phyloP scores from a whole-genome alignment of 2,329 filamentous ascomycete species.

The Coniochaeta ligniaria region DNA sequence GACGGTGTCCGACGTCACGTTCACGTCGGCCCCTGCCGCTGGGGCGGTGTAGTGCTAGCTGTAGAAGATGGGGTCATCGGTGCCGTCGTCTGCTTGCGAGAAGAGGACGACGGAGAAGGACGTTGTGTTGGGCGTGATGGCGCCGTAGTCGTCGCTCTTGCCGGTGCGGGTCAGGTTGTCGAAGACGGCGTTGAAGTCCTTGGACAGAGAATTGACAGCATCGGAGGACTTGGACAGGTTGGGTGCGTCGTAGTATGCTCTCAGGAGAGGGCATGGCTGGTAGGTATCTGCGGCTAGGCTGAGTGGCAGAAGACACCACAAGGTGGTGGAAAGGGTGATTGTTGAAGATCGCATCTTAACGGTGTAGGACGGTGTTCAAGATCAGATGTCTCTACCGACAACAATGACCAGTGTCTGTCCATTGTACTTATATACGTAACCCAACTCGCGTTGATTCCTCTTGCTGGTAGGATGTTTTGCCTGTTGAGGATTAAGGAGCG shows the following conservation, averaged over 20 bases:
- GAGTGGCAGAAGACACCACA: not conserved
- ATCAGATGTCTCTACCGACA: not conserved
- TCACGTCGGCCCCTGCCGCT: not conserved
- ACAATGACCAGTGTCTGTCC: not conserved
- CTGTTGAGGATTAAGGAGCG: not conserved
- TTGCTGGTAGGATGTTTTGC: not conserved
- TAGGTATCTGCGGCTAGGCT: slow-evolving; percentile 3
- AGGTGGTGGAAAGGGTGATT: not conserved
- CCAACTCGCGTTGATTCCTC: not conserved
- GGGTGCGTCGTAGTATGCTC: slow-evolving; percentile 11
- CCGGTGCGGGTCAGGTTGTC: slow-evolving; percentile 11
- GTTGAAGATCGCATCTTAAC: not conserved
- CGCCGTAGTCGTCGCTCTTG: slow-evolving; percentile 13
- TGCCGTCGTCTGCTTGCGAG: slow-evolving; percentile 4
- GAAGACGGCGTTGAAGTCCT: slow-evolving; percentile 12
- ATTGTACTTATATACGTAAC: not conserved
- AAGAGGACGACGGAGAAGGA: slow-evolving; percentile 20
- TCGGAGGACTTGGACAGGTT: slow-evolving; percentile 7
- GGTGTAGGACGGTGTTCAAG: not conserved
- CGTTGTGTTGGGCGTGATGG: slow-evolving; percentile 17
- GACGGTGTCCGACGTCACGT: slow-evolving; percentile 14
- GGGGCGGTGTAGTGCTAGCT: slow-evolving; percentile 17
- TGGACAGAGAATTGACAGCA: slow-evolving; percentile 4
- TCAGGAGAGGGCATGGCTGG: slow-evolving; percentile 12
- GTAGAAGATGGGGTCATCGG: slow-evolving; percentile 11